A percentile compares a stretch with the other conserved stretches of the same genome.
Conservation (phyloP, 805 yeast genomes). For the Ogataea salicorniae region DNA sequence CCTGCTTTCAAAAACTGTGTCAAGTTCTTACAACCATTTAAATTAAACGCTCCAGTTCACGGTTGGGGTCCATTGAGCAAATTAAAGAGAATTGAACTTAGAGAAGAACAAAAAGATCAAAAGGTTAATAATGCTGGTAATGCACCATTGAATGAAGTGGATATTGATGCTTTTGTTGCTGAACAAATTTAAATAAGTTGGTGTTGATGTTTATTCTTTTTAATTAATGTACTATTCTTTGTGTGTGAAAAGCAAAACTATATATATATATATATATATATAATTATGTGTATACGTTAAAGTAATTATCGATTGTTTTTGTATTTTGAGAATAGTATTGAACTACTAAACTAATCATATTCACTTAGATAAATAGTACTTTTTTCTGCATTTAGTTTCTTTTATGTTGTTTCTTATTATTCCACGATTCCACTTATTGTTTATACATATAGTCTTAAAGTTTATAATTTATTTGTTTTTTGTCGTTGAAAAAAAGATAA, state of each 20-base stretch:
- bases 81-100: conserved; percentile 56
- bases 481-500: too few species aligned
- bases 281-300: background rate
- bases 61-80: conserved; percentile 74
- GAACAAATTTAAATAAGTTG: conserved; percentile 47
- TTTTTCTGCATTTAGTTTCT: too few species aligned
- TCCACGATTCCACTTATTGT: too few species aligned
- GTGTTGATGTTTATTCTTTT: background rate
- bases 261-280: too few species aligned
- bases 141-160: conserved; percentile 64
- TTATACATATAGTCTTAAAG: too few species aligned
- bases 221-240: background rate
- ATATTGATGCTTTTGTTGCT: conserved; percentile 63
- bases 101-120: conserved; percentile 43
- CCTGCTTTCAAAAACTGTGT: conserved; percentile 57
- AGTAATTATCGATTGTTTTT: background rate
- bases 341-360: too few species aligned
- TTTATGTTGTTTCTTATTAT: too few species aligned
- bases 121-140: conserved; percentile 54
- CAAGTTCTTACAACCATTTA: conserved; percentile 65
- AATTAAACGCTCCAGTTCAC: conserved; percentile 59
- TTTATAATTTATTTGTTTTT: too few species aligned
- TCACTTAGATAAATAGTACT: too few species aligned
- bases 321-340: too few species aligned
- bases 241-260: too few species aligned